Percentiles rank a stretch among this genome's conserved stretches.
phyloP scores from a whole-genome alignment of 1,284 basidiomycete species.

The Ustilago cynodontis region DNA sequence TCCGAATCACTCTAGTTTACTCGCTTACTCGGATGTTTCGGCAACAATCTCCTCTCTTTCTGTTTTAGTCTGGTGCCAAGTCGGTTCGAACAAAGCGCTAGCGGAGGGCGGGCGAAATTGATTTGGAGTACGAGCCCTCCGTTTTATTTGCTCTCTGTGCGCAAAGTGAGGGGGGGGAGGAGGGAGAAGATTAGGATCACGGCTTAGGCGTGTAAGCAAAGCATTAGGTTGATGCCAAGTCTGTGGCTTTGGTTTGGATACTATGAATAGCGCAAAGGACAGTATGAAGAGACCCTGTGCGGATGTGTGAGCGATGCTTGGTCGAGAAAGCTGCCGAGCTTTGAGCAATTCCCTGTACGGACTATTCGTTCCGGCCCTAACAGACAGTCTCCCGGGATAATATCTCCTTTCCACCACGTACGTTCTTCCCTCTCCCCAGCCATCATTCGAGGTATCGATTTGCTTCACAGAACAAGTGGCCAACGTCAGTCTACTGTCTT shows the following conservation, averaged over 20 bases:
- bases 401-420: not conserved
- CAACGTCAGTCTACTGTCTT: too few relatives aligned
- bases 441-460: not conserved
- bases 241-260: not conserved
- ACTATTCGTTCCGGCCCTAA: too few relatives aligned
- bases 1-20: not conserved
- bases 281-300: too few relatives aligned
- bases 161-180: not conserved
- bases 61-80: not conserved
- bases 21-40: not conserved
- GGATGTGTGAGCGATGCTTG: too few relatives aligned
- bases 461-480: not conserved
- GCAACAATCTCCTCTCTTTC: not conserved
- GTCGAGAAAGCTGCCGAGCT: too few relatives aligned
- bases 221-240: not conserved
- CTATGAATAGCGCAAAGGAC: not conserved
- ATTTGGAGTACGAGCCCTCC: too few relatives aligned
- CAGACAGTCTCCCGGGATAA: too few relatives aligned
- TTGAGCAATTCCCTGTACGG: too few relatives aligned
- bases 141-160: too few relatives aligned
- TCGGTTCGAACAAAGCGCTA: not conserved
- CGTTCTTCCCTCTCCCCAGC: not conserved
- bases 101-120: not conserved
- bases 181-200: slow-evolving; percentile 6
- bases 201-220: not conserved